These are phyloP conservation scores for Penicillium paneum DNA, from an alignment of 2,329 filamentous ascomycete genomes.

Conservation along the genomic window DNA sequence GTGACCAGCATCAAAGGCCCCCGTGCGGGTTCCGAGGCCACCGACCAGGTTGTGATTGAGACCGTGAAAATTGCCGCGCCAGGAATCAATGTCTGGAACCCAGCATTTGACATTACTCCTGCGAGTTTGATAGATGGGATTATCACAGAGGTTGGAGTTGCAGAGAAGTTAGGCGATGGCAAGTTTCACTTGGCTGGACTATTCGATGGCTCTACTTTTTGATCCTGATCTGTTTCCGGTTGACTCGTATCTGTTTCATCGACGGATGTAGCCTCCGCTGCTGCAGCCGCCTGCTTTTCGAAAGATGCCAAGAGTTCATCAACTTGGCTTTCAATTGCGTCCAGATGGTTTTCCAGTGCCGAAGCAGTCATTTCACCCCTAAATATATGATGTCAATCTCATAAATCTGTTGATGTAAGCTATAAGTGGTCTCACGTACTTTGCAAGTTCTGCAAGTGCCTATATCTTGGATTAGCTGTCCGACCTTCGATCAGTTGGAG, in stretches of 20 bases:
- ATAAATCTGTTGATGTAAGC: not conserved
- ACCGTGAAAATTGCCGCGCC: slow-evolving; percentile 74
- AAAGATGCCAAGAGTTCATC: slow-evolving; percentile 31
- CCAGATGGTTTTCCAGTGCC: slow-evolving; percentile 20
- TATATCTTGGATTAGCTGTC: slow-evolving; percentile 2
- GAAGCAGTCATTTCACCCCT: slow-evolving; percentile 23
- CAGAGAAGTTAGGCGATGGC: slow-evolving; percentile 71
- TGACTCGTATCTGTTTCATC: not conserved
- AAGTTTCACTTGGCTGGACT: slow-evolving; percentile 57
- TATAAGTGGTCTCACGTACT: slow-evolving; percentile 6
- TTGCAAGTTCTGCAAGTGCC: slow-evolving; percentile 22
- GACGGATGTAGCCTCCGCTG: not conserved
- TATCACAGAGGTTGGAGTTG: slow-evolving; percentile 85
- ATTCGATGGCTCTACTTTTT: slow-evolving; percentile 22
- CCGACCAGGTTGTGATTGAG: slow-evolving; percentile 50
- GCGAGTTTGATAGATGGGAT: slow-evolving; percentile 85
- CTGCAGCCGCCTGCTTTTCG: slow-evolving; percentile 9
- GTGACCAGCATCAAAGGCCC: slow-evolving; percentile 82
- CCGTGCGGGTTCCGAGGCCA: slow-evolving; percentile 55
- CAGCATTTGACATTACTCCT: slow-evolving; percentile 93
- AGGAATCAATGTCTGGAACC: slow-evolving; percentile 89
- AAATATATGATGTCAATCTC: slow-evolving; percentile 4
- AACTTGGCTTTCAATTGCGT: slow-evolving; percentile 19
- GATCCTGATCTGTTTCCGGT: not conserved
- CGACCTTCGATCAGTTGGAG: not conserved